Conservation (phyloP, 495 filamentous ascomycete species). For the Apodospora peruviana region DNA sequence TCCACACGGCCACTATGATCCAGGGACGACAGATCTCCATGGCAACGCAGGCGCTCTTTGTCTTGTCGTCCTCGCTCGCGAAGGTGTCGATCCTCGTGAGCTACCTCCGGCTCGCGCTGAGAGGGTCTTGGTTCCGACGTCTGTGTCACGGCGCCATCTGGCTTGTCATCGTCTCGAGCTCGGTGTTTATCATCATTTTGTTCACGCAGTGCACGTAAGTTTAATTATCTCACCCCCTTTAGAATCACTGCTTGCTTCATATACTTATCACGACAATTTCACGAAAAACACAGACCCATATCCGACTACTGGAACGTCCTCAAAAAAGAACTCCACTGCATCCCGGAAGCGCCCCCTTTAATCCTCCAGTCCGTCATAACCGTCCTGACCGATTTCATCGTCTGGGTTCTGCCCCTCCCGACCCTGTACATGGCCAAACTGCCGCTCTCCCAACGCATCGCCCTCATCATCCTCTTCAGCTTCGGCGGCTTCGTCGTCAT, state of each 20-base stretch:
- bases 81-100: constrained; percentile 47
- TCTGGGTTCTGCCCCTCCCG: constrained; percentile 39
- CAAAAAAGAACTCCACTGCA: constrained; percentile 9
- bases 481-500: constrained; percentile 21
- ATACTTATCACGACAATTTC: too few relatives aligned
- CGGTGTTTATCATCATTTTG: constrained; percentile 26
- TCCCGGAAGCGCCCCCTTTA: constrained; percentile 20
- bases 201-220: constrained; percentile 23
- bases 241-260: background rate
- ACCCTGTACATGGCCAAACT: constrained; percentile 26
- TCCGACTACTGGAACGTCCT: constrained; percentile 29
- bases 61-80: constrained; percentile 24
- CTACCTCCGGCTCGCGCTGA: constrained; percentile 47
- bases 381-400: constrained; percentile 31
- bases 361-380: constrained; percentile 23
- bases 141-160: constrained; percentile 20
- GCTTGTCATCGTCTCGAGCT: constrained; percentile 16
- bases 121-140: constrained; percentile 29
- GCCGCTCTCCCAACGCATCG: constrained; percentile 14
- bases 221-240: background rate
- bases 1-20: constrained; percentile 7
- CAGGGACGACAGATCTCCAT: constrained; percentile 20
- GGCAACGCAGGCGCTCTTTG: constrained; percentile 22
- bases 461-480: constrained; percentile 20
- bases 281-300: constrained; percentile 28